phyloP scores from a whole-genome alignment of 805 yeast genomes.

The Pichia scutulata region DNA sequence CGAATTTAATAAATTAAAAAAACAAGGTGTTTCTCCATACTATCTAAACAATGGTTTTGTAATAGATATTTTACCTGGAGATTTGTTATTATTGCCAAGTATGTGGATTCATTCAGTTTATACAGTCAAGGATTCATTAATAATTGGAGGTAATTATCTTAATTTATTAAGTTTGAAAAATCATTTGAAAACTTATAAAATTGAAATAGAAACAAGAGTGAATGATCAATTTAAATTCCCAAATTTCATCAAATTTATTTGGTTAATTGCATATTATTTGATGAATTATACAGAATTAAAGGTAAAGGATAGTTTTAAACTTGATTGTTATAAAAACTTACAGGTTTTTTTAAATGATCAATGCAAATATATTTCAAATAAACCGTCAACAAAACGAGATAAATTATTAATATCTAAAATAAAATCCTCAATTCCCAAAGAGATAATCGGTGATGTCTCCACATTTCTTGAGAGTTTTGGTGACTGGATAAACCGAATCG shows the following conservation, averaged over 20 bases:
- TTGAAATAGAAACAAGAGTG: constrained; percentile 65
- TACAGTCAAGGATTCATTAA: constrained; percentile 73
- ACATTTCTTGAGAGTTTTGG: neutral
- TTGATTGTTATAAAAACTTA: constrained; percentile 16
- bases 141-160: constrained; percentile 83
- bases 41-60: constrained; percentile 31
- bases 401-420: constrained; percentile 22
- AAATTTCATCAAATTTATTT: constrained; percentile 57
- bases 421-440: constrained; percentile 33
- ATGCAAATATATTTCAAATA: neutral
- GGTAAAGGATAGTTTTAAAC: constrained; percentile 11
- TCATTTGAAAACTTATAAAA: constrained; percentile 52
- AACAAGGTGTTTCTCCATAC: constrained; percentile 12
- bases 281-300: constrained; percentile 8
- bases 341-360: constrained; percentile 15
- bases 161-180: constrained; percentile 54
- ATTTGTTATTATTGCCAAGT: constrained; percentile 74
- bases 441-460: constrained; percentile 6
- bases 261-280: constrained; percentile 51
- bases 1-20: constrained; percentile 6
- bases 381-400: neutral
- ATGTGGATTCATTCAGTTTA: constrained; percentile 92
- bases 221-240: constrained; percentile 76
- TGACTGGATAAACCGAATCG: neutral
- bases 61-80: constrained; percentile 44